Evolutionary conservation across 345 rosid genomes (phyloP).

Genomic region (Eucalyptus rudis): DNA sequence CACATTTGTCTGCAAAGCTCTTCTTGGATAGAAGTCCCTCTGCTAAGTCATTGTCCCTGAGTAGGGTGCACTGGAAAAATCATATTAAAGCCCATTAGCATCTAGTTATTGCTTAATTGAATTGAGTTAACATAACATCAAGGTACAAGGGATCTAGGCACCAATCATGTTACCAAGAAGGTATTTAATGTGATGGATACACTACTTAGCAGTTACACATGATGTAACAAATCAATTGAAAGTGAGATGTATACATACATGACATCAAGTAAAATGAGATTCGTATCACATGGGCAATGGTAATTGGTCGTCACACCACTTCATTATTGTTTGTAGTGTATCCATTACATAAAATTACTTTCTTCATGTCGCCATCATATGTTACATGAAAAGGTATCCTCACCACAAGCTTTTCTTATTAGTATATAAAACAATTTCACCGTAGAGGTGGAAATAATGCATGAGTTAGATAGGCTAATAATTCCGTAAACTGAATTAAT

Average conservation of each 20-base stretch:
- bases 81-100: slow-evolving; percentile 81
- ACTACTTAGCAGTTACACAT: background rate
- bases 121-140: background rate
- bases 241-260: background rate
- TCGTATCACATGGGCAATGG: background rate
- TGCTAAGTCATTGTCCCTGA: slow-evolving; percentile 57
- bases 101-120: background rate
- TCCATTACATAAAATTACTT: no score
- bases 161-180: background rate
- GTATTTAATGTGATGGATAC: background rate
- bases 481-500: background rate
- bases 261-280: background rate
- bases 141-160: background rate
- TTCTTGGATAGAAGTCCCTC: slow-evolving; percentile 23
- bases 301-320: background rate
- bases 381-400: background rate
- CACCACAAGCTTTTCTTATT: background rate
- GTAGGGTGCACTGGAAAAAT: slow-evolving; percentile 81
- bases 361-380: background rate
- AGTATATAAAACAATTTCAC: background rate
- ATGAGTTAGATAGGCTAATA: background rate
- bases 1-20: background rate
- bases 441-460: background rate
- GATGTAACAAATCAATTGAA: background rate
- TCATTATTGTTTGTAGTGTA: background rate